Base-by-base conservation (phyloP, 2,329 filamentous ascomycete species). In the Mycosphaerelloides madeirae region DNA sequence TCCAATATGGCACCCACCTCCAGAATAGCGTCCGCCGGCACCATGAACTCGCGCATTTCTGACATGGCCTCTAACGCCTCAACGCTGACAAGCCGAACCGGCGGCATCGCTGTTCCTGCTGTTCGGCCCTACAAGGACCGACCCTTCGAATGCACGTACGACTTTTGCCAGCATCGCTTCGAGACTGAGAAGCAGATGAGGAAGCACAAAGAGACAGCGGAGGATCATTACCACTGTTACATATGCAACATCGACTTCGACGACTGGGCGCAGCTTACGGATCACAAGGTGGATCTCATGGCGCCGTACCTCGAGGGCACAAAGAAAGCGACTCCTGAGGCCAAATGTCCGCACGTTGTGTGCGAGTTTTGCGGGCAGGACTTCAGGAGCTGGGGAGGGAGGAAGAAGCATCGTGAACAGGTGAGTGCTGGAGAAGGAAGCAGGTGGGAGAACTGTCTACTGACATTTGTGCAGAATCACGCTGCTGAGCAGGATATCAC, bases 361-460 rank as follows among this genome's bases (percentile, higher is more conserved):
- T 83, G 79, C 57, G 73, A 76, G 11, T 66, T 79, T 32, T 82
- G 79, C 41, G 75, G 73, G 11, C 58, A 70, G 7, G 77, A 81
- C 32, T 81, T 79, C 62, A 71, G 72, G 48, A 77, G 70, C 20
- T 65, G 70, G 2, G 68, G 68, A 16, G 79, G 77, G 1, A 66
- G 75, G 9, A 70, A 74, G 41, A 55, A 55, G 15, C 79, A 83
- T 50, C 68, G 79, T n/a, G 65, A 68, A 43, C 59, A 68, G 51
- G 77, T 79, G 56, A 57, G 68, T 56, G 19, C 9, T 31, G 20
- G 41, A 3, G 11, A 19, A n/a, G n/a, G 9, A 15, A 11, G 15
- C 9, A 3, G 12, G 11, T 14, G 9, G 5, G 11, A 18, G 32
- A 14, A 16, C 5, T 5, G 8, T 14, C 3, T 15, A 33, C 32